These are phyloP conservation scores for Ceratocystis cubensis DNA, from an alignment of 2,329 filamentous ascomycete genomes.

Conservation along the genomic window DNA sequence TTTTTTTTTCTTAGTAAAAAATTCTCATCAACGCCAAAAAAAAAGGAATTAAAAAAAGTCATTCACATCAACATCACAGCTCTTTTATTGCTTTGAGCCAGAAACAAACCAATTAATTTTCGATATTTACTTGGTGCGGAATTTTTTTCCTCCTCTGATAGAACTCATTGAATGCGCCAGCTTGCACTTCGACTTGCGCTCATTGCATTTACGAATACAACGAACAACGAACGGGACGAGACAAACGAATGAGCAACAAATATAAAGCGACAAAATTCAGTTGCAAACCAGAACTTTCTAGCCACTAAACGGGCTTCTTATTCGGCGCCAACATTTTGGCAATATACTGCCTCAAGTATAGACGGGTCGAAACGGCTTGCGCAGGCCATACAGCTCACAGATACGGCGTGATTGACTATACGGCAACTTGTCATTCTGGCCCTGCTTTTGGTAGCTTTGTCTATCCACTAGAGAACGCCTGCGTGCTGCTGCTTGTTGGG, in stretches of 20 bases:
- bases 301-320: too few relatives aligned
- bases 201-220: neutral
- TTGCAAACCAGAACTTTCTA: too few relatives aligned
- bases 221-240: neutral
- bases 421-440: too few relatives aligned
- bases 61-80: neutral
- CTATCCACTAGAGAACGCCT: neutral
- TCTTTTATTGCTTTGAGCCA: too few relatives aligned
- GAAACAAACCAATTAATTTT: neutral
- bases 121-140: neutral
- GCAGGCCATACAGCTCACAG: too few relatives aligned
- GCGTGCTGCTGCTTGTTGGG: neutral
- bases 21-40: neutral
- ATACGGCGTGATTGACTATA: too few relatives aligned
- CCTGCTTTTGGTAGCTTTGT: neutral
- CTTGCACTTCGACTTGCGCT: neutral
- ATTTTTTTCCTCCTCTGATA: neutral
- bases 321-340: too few relatives aligned
- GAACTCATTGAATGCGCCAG: neutral
- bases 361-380: too few relatives aligned
- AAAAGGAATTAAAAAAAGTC: neutral
- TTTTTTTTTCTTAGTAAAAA: constrained; percentile 8
- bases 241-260: neutral
- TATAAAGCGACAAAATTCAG: too few relatives aligned
- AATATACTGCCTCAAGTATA: too few relatives aligned